Base-by-base conservation (phyloP, 176 grass and related monocot genomes). In the Zoysia japonica region DNA sequence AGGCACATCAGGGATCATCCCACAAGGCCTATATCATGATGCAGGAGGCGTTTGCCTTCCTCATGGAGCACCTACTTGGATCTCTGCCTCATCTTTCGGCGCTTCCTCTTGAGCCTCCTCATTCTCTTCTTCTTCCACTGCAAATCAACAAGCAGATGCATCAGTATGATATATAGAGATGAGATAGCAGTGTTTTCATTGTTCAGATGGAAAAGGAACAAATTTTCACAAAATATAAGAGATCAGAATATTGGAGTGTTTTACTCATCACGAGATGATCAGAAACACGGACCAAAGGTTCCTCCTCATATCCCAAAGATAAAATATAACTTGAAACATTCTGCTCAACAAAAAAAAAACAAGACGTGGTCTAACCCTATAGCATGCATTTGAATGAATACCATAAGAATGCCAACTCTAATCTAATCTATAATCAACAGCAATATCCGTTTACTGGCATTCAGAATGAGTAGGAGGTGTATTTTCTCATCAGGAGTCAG, bases 91-190 rank as follows among this genome's bases (percentile, higher is more conserved):
- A 92, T 95, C 87, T 92, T 95, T 86, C 89, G 83, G 63, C 93
- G 89, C 89, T 96, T 96, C 87, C 89, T 90, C 89, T 96, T 96
- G 54, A 90, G 90, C 65, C 93, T 83, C 89, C 89, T 92, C 93
- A 96, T 96, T 50, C 89, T 87, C 93, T 96, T 96, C 85, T 96
- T 91, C 93, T 96, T 96, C 93, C 89, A 96, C 93, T 96, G 80
- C 16, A 76, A 0, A 70, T 55, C 6, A 10, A 4, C 65, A 11
- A 9, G 38, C 50, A 12, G 1, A 40, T 19, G 2, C 0, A 53
- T 67, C 16, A 78, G 47, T 1, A 7, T 9, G 0, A 2, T 16
- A 40, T 3, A 36, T 35, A 2, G 35, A 2, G 7, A 3, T 19
- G 15, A 57, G 1, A 19, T n/a, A 7, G 8, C 16, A 8, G 11